A percentile compares a stretch with the other conserved stretches of the same genome.
Conservation (phyloP, 108 stramenopile species). For the Nitzschia putrida region DNA sequence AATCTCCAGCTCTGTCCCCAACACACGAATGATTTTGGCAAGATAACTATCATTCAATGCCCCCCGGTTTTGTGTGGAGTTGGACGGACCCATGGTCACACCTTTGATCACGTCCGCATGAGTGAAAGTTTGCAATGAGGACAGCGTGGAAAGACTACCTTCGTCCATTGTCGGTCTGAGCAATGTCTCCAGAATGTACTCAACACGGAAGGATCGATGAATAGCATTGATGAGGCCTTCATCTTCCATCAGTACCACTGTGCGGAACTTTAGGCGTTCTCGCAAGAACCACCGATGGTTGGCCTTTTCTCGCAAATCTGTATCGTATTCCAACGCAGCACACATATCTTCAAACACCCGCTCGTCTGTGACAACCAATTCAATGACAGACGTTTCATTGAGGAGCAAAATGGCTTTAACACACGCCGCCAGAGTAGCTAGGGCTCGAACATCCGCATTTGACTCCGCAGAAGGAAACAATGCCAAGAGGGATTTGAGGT, state of each 20-base stretch:
- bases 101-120: constrained; percentile 84
- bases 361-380: constrained; percentile 68
- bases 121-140: constrained; percentile 78
- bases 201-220: constrained; percentile 83
- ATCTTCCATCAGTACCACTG: constrained; percentile 82
- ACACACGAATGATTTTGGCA: constrained; percentile 59
- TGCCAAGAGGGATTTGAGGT: constrained; percentile 61
- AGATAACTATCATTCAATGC: constrained; percentile 60
- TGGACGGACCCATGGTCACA: constrained; percentile 54
- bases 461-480: constrained; percentile 68
- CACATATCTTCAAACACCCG: constrained; percentile 72
- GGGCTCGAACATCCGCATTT: constrained; percentile 44
- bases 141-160: constrained; percentile 73
- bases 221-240: constrained; percentile 65
- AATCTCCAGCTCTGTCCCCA: constrained; percentile 62
- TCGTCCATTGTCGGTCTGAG: constrained; percentile 90
- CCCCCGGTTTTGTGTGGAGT: constrained; percentile 34
- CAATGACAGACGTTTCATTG: constrained; percentile 87
- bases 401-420: constrained; percentile 81
- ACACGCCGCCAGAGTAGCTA: constrained; percentile 72
- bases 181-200: constrained; percentile 75
- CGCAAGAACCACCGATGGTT: constrained; percentile 79
- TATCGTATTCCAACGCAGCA: constrained; percentile 79
- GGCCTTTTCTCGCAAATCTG: constrained; percentile 78
- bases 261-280: constrained; percentile 72